A percentile compares a stretch with the other conserved stretches of the same genome.
Evolutionary conservation across 192 early-diverging fungal species (phyloP).

Genomic region (Umbelopsis vinacea): DNA sequence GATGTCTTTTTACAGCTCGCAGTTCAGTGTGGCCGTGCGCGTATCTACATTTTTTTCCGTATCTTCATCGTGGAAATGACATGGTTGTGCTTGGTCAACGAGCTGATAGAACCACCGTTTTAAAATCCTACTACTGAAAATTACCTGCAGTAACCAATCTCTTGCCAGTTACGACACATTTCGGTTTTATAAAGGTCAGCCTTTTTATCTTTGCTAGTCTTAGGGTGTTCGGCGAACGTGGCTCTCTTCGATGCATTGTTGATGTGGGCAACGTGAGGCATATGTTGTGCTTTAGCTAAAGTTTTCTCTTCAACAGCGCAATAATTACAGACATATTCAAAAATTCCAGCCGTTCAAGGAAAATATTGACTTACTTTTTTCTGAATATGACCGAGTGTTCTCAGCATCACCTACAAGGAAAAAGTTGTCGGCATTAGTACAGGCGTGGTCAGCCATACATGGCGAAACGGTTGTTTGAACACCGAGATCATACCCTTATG

Average conservation of each 20-base stretch:
- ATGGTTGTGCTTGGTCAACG: too few species aligned
- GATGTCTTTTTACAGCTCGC: slow-evolving; percentile 80
- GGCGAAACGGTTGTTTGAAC: background rate
- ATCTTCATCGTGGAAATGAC: slow-evolving; percentile 51
- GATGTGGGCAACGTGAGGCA: too few species aligned
- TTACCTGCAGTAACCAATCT: slow-evolving; percentile 49
- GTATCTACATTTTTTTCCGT: slow-evolving; percentile 94
- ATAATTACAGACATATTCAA: too few species aligned
- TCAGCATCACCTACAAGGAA: background rate
- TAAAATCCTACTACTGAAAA: background rate
- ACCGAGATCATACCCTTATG: background rate
- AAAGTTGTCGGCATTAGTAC: background rate
- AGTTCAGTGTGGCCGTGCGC: slow-evolving; percentile 86
- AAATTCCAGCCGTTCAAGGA: too few species aligned
- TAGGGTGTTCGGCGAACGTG: background rate
- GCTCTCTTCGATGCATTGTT: too few species aligned
- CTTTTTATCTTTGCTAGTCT: slow-evolving; percentile 38
- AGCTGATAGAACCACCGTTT: background rate
- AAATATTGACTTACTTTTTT: background rate
- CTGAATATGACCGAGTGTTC: background rate
- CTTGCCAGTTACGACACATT: slow-evolving; percentile 52
- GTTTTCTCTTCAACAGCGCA: too few species aligned
- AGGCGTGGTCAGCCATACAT: background rate
- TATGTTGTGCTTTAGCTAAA: too few species aligned
- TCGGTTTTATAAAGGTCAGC: slow-evolving; percentile 51